Conservation (phyloP, 208 protist species). For the Trypanosoma lewisi region DNA sequence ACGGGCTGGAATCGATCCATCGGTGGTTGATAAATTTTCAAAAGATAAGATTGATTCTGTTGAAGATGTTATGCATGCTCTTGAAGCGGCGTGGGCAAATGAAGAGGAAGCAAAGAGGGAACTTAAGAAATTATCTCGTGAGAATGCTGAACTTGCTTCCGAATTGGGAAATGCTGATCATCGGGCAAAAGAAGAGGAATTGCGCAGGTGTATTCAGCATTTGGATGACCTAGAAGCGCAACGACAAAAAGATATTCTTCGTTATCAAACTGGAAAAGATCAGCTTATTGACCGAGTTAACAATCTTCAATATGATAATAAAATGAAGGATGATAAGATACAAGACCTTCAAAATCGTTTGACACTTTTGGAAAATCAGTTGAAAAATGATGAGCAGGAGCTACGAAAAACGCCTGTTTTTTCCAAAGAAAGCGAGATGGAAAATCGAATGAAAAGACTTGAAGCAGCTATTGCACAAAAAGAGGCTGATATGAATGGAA, state of each 20-base stretch:
- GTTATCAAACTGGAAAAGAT: conserved; percentile 18
- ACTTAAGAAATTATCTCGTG: conserved; percentile 27
- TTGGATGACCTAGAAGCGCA: conserved; percentile 41
- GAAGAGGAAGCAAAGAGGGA: conserved; percentile 47
- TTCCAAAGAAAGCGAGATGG: conserved; percentile 20
- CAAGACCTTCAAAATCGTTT: conserved; percentile 26
- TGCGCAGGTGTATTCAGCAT: conserved; percentile 30
- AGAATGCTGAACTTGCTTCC: conserved; percentile 18
- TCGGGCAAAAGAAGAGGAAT: conserved; percentile 58
- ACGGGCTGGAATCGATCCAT: conserved; percentile 3
- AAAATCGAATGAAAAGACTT: conserved; percentile 32
- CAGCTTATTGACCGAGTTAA: conserved; percentile 9
- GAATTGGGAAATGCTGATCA: conserved; percentile 35
- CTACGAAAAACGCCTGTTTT: conserved; percentile 28
- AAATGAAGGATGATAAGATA: conserved; percentile 30
- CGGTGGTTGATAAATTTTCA: conserved; percentile 30
- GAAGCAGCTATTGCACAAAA: conserved; percentile 29
- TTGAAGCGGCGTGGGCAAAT: conserved; percentile 64
- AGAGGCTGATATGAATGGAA: conserved; percentile 10
- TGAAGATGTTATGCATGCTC: conserved; percentile 71
- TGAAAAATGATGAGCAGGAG: conserved; percentile 1
- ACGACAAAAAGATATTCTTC: conserved; percentile 27
- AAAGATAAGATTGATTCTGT: conserved; percentile 75
- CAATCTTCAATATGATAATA: conserved; percentile 20
- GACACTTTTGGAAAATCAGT: conserved; percentile 1